phyloP scores from a whole-genome alignment of 495 filamentous ascomycete genomes.

The Friedmanniomyces simplex region DNA sequence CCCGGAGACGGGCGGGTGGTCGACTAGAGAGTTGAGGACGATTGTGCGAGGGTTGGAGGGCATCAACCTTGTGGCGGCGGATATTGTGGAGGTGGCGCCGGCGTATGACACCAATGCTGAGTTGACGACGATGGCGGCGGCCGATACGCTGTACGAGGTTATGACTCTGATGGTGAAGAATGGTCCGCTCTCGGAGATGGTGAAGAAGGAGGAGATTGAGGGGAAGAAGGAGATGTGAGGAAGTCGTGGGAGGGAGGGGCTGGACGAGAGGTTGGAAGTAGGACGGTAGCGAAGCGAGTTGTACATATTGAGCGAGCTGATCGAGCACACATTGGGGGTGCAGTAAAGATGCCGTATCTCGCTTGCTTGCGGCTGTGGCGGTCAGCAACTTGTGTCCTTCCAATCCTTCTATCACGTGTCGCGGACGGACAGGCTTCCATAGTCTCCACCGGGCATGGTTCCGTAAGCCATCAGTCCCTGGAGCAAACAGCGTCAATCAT shows the following conservation, averaged over 20 bases:
- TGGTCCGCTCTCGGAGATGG: constrained; percentile 34
- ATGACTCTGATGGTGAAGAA: constrained; percentile 70
- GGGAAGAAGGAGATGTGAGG: constrained; percentile 12
- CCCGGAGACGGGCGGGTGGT: constrained; percentile 80
- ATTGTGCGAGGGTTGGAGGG: constrained; percentile 65
- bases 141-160: constrained; percentile 73
- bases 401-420: too few relatives aligned
- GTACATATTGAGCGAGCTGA: too few relatives aligned
- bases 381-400: too few relatives aligned
- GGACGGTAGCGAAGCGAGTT: not conserved
- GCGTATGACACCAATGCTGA: constrained; percentile 78
- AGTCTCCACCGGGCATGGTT: too few relatives aligned
- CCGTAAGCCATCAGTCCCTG: too few relatives aligned
- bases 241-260: not conserved
- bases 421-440: too few relatives aligned
- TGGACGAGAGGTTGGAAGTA: not conserved
- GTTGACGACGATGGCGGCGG: constrained; percentile 74
- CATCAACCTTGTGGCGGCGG: constrained; percentile 66
- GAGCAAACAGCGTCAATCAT: too few relatives aligned
- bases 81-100: constrained; percentile 80
- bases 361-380: too few relatives aligned
- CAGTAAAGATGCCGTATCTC: too few relatives aligned
- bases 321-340: too few relatives aligned
- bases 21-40: constrained; percentile 64
- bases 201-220: constrained; percentile 5